Evolutionary conservation across 2,329 filamentous ascomycete genomes (phyloP), one percentile per base, ranked within the genome.

Genomic region (Colletotrichum godetiae): DNA sequence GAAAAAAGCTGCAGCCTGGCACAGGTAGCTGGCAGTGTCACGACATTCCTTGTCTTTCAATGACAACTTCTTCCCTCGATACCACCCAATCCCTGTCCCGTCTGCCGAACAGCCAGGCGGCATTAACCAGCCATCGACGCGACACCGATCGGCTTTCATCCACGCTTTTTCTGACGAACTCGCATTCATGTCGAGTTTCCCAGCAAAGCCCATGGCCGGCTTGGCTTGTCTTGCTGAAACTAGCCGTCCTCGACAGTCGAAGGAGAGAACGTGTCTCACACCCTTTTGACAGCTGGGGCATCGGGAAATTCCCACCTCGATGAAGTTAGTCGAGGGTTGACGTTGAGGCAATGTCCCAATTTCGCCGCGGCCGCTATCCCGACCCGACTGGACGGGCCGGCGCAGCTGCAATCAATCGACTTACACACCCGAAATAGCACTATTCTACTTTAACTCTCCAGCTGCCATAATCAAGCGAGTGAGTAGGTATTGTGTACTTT

Each of bases 371-470:
- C 58, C 49, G 61, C 35, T n/a, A 49, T 49, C 37, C 67, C 57
- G 35, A 65, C 15, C 67, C 68, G 37, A 67, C 27, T 42, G 31
- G 27, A 52, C 35, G 64, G 33, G 35, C 49, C 66, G 58, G 56
- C 56, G 31, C 56, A 58, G 49, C 66, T 56, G 56, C 56, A 67
- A 31, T 67, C 27, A 55, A 59, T 27, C 53, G 29, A 37, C 13
- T n/a, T 46, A 8, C 37, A 37, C 42, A 15, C 55, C 64, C 55
- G 64, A 59, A 52, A 37, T 11, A 58, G 53, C 24, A 5, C 13
- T 6, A 11, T 56, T 56, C 31, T 19, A 19, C 22, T 2, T 22
- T 35, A 19, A 5, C 15, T 35, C 31, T 58, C 37, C 7, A 42
- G 37, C 37, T 27, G 53, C 53, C 24, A 35, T 8, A 35, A 35